phyloP scores from a whole-genome alignment of 441 rosid genomes.

The Pelargonium citronellum region DNA sequence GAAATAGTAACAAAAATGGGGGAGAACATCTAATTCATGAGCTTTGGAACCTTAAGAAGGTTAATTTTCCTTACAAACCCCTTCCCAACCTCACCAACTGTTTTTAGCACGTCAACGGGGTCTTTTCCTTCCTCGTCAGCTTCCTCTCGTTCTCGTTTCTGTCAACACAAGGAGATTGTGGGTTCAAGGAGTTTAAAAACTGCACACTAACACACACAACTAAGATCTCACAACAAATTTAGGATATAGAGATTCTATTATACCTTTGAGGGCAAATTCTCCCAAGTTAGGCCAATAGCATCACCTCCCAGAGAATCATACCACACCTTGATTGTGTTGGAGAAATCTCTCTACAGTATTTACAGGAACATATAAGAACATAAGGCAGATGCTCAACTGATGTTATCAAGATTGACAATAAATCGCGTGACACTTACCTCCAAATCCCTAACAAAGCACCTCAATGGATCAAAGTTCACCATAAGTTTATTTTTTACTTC shows the following conservation, averaged over 20 bases:
- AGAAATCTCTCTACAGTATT: constrained; percentile 48
- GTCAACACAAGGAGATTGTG: constrained; percentile 13
- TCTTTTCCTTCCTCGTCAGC: constrained; percentile 28
- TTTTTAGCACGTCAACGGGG: constrained; percentile 46
- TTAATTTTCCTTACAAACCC: constrained; percentile 70
- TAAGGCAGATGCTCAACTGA: not conserved
- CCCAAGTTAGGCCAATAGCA: constrained; percentile 82
- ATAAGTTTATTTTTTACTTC: constrained; percentile 50
- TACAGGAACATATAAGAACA: constrained; percentile 16
- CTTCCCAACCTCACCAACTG: constrained; percentile 68
- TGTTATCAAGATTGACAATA: constrained; percentile 4
- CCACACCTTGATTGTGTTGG: constrained; percentile 60
- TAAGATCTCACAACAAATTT: constrained; percentile 4
- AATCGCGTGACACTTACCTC: constrained; percentile 42
- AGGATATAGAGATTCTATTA: not conserved
- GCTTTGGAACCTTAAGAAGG: constrained; percentile 60
- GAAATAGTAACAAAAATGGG: not conserved
- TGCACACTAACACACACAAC: not conserved
- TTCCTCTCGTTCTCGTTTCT: constrained; percentile 69
- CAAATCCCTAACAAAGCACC: constrained; percentile 53
- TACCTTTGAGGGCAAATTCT: constrained; percentile 55
- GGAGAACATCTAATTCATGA: constrained; percentile 18
- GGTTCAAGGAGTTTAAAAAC: not conserved
- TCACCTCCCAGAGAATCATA: constrained; percentile 85
- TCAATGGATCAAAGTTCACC: constrained; percentile 75